These are phyloP conservation scores for Phytopythium chamaehyphon DNA, from an alignment of 352 stramenopile species.

Conservation along the genomic window DNA sequence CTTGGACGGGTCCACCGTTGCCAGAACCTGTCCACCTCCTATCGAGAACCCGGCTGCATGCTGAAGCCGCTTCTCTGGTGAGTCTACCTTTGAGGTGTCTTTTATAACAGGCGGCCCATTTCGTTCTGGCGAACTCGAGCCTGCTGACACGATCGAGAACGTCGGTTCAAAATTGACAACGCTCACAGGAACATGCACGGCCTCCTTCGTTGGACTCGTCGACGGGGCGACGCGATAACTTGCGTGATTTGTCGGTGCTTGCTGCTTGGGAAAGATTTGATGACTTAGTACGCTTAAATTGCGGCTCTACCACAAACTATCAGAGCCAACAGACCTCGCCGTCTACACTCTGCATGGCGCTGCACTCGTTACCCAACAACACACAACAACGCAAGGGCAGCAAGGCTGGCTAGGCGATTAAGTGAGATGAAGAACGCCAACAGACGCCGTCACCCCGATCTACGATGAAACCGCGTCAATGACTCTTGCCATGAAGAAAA, in stretches of 20 bases:
- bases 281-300: not conserved
- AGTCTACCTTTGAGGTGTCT: slow-evolving; percentile 34
- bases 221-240: slow-evolving; percentile 39
- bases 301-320: not conserved
- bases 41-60: slow-evolving; percentile 37
- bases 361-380: not conserved
- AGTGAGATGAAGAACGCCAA: no score
- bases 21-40: slow-evolving; percentile 37
- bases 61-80: slow-evolving; percentile 34
- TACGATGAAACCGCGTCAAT: no score
- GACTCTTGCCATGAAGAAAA: not conserved
- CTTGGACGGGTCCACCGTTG: slow-evolving; percentile 32
- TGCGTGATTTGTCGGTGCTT: slow-evolving; percentile 4
- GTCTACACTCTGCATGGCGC: slow-evolving; percentile 1
- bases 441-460: no score
- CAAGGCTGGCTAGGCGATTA: no score
- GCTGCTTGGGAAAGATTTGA: not conserved
- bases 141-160: slow-evolving; percentile 10
- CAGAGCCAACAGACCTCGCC: not conserved
- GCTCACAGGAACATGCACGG: slow-evolving; percentile 21
- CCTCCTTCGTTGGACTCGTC: slow-evolving; percentile 50
- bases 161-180: slow-evolving; percentile 63
- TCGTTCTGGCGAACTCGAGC: slow-evolving; percentile 21
- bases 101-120: slow-evolving; percentile 21
- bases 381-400: no score